These are phyloP conservation scores for Colletotrichum trifolii DNA, from an alignment of 2,329 filamentous ascomycete species.

Conservation along the genomic window DNA sequence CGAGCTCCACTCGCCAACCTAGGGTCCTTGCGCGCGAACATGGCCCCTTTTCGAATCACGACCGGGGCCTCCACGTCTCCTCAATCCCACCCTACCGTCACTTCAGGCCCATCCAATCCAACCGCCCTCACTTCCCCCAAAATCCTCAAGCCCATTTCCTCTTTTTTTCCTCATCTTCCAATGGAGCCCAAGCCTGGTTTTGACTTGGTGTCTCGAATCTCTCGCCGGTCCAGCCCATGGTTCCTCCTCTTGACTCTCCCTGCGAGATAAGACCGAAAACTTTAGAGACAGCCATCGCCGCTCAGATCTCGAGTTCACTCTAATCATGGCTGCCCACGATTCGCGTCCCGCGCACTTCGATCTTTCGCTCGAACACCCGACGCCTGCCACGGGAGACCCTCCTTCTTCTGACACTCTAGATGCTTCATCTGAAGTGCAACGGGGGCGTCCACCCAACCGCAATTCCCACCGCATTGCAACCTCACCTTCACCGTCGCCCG, in stretches of 20 bases:
- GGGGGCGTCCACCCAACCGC: slow-evolving; percentile 33
- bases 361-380: slow-evolving; percentile 32
- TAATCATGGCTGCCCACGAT: slow-evolving; percentile 36
- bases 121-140: slow-evolving; percentile 21
- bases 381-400: slow-evolving; percentile 33
- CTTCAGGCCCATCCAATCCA: slow-evolving; percentile 24
- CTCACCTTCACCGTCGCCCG: slow-evolving; percentile 39
- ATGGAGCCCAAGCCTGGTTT: slow-evolving; percentile 21
- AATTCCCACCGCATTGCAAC: slow-evolving; percentile 34
- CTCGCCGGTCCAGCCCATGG: slow-evolving; percentile 18
- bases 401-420: slow-evolving; percentile 35
- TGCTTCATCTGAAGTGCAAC: slow-evolving; percentile 36
- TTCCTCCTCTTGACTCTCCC: slow-evolving; percentile 11
- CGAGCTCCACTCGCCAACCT: slow-evolving; percentile 18
- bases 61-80: slow-evolving; percentile 6
- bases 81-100: slow-evolving; percentile 27
- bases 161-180: slow-evolving; percentile 31
- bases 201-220: slow-evolving; percentile 17
- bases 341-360: slow-evolving; percentile 29
- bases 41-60: slow-evolving; percentile 35
- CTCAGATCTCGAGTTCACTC: slow-evolving; percentile 27
- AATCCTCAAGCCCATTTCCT: slow-evolving; percentile 31
- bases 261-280: slow-evolving; percentile 30
- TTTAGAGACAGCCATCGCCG: slow-evolving; percentile 33
- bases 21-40: slow-evolving; percentile 28